Conservation (phyloP, 2,329 filamentous ascomycete species). For the Paramyrothecium roridum region DNA sequence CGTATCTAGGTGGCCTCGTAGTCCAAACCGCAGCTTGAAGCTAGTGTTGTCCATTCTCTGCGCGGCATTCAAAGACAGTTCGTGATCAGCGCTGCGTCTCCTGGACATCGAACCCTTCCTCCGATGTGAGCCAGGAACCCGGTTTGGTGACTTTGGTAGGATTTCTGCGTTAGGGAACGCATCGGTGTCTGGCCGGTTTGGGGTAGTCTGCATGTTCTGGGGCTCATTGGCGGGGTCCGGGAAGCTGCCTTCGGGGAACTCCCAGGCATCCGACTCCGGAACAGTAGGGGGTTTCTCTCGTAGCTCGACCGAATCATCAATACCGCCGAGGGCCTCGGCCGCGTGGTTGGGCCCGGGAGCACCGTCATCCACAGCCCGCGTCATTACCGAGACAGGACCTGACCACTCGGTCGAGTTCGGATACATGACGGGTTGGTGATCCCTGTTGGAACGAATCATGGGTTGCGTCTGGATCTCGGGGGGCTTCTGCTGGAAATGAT, state of each 20-base stretch:
- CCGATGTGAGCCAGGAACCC: slow-evolving; percentile 66
- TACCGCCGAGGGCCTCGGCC: slow-evolving; percentile 33
- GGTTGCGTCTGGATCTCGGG: slow-evolving; percentile 42
- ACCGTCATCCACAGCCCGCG: slow-evolving; percentile 30
- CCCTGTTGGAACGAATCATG: slow-evolving; percentile 51
- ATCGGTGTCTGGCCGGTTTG: slow-evolving; percentile 78
- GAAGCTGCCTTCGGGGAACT: slow-evolving; percentile 79
- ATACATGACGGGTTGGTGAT: slow-evolving; percentile 41
- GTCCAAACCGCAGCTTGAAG: slow-evolving; percentile 90
- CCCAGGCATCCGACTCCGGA: slow-evolving; percentile 76
- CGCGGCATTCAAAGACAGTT: slow-evolving; percentile 47
- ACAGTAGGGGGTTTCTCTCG: slow-evolving; percentile 42
- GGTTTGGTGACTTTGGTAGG: slow-evolving; percentile 75
- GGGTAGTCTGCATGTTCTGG: slow-evolving; percentile 37
- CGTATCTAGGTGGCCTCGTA: slow-evolving; percentile 89
- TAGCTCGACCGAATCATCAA: slow-evolving; percentile 38
- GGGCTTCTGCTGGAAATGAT: slow-evolving; percentile 27
- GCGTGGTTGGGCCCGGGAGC: slow-evolving; percentile 30
- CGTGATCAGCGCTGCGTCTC: slow-evolving; percentile 67
- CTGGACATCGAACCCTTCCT: slow-evolving; percentile 78
- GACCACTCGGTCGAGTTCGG: slow-evolving; percentile 32
- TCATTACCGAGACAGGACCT: slow-evolving; percentile 26
- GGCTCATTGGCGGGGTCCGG: slow-evolving; percentile 46
- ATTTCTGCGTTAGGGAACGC: slow-evolving; percentile 81
- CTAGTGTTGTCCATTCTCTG: slow-evolving; percentile 68